Conservation (phyloP, 2,329 filamentous ascomycete species). For the Saccharata proteae region DNA sequence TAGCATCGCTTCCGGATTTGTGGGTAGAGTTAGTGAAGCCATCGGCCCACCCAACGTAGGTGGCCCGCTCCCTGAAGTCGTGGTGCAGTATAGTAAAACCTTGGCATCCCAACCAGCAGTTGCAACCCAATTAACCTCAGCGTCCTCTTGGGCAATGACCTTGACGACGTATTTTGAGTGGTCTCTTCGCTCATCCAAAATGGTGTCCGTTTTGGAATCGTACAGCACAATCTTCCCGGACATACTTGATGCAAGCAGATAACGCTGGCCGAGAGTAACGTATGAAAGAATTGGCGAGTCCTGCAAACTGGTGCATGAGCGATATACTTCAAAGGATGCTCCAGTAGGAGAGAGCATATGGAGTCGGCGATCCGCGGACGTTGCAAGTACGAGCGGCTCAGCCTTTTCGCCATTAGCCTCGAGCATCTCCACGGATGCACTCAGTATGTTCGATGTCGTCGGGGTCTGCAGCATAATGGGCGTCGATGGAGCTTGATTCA, state of each 20-base stretch:
- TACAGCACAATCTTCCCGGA: slow-evolving; percentile 44
- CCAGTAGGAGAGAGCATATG: slow-evolving; percentile 29
- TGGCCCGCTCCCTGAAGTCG: too few relatives aligned
- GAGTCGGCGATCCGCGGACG: slow-evolving; percentile 30
- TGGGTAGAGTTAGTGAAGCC: slow-evolving; percentile 32
- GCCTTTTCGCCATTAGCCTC: slow-evolving; percentile 10
- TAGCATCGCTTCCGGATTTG: slow-evolving; percentile 45
- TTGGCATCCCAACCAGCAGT: slow-evolving; percentile 52
- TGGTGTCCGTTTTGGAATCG: slow-evolving; percentile 22
- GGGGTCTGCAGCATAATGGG: slow-evolving; percentile 31
- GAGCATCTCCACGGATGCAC: slow-evolving; percentile 32
- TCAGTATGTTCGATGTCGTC: slow-evolving; percentile 41
- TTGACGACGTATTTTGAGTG: slow-evolving; percentile 49
- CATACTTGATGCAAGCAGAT: slow-evolving; percentile 45
- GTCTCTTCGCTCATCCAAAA: slow-evolving; percentile 40
- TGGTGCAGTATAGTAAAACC: slow-evolving; percentile 38
- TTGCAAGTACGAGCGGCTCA: slow-evolving; percentile 19
- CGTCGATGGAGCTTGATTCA: slow-evolving; percentile 31
- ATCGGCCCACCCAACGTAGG: slow-evolving; percentile 28
- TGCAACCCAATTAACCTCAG: slow-evolving; percentile 28
- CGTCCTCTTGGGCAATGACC: slow-evolving; percentile 28
- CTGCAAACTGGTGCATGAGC: slow-evolving; percentile 28
- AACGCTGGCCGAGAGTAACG: slow-evolving; percentile 28
- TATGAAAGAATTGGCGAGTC: slow-evolving; percentile 45
- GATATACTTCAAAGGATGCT: slow-evolving; percentile 19